Base-by-base conservation (phyloP, 2,329 filamentous ascomycete species). In the Phaeosphaeria sp. region DNA sequence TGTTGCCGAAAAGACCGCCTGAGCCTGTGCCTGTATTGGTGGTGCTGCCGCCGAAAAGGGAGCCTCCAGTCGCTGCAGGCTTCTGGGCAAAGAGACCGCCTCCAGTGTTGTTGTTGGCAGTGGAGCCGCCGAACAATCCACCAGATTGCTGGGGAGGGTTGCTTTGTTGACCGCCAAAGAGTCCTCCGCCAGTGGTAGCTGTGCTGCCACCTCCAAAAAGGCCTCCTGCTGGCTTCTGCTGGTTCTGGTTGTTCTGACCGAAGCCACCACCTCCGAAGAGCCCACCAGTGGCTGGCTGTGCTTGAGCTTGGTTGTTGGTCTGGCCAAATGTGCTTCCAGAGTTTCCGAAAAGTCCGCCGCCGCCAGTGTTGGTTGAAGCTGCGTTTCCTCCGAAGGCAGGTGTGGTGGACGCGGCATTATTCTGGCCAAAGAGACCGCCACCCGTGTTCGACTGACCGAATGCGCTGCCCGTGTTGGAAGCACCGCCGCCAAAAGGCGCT, bases 61-160 rank as follows among this genome's bases (percentile, higher is more conserved):
- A 64, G 13, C 45, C 53, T 8, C 61, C 53, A 15, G 60, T 60
- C 11, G 66, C 30, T 25, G 61, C 59, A 48, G 47, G 22, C 6
- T 72, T 68, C 51, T 69, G 78, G 45, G 67, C 79, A 51, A 82
- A 82, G 13, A 82, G 72, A 46, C 76, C 72, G 30, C 74, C 69
- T 46, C 72, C 69, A 42, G 73, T 69, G 43, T 69, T 73, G 53
- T 70, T 65, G 45, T 66, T 68, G 46, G 70, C 70, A 15, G 83
- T 82, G 61, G 88, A 87, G 6, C 80, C 74, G 39, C 79, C 79
- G 59, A 84, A 84, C 25, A 84, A 65, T 25, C 80, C 74, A 54
- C 75, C 71, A 51, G 65, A 57, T 21, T 65, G 64, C 51, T 63
- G 30, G 59, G 43, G 70, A 43, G 73, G 5, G 51, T 57, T 69